Evolutionary conservation across 257 asterid species (phyloP).

Genomic region (Rauvolfia tetraphylla): DNA sequence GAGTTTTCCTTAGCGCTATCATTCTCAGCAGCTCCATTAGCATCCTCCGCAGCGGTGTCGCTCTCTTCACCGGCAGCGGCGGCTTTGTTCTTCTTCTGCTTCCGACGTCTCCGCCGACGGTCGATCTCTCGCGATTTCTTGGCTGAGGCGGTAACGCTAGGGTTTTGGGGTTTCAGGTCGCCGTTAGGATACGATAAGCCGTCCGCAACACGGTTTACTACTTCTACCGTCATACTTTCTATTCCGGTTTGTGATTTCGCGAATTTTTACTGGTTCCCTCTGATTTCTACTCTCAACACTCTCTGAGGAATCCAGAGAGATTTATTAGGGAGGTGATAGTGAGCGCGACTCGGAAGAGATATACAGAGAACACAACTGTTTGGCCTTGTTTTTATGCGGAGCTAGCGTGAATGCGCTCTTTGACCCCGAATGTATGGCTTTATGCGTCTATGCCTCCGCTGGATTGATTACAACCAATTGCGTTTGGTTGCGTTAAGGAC

Average conservation of each 20-base stretch:
- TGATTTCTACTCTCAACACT: neutral
- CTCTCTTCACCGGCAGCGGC: slow-evolving; percentile 46
- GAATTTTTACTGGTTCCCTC: neutral
- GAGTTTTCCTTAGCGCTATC: slow-evolving; percentile 64
- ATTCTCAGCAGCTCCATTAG: slow-evolving; percentile 33
- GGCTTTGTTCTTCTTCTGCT: slow-evolving; percentile 79
- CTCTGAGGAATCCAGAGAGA: neutral
- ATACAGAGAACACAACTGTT: neutral
- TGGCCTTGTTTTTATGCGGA: no score
- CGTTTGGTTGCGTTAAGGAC: no score
- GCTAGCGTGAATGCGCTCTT: no score
- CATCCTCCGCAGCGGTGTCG: slow-evolving; percentile 48
- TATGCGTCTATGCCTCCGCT: no score
- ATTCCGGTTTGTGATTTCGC: neutral
- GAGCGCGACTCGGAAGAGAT: no score
- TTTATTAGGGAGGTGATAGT: neutral
- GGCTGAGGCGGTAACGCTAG: slow-evolving; percentile 25
- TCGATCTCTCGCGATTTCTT: slow-evolving; percentile 68
- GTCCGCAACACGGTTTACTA: slow-evolving; percentile 16
- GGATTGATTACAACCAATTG: no score
- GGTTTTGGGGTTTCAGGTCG: slow-evolving; percentile 45
- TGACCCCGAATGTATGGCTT: no score
- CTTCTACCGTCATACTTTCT: slow-evolving; percentile 24
- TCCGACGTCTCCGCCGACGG: slow-evolving; percentile 86
- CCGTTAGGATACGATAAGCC: slow-evolving; percentile 28